Evolutionary conservation across 1,284 basidiomycete genomes (phyloP), one percentile per base, ranked within the genome.

Genomic region (Leccinum subfulvum): DNA sequence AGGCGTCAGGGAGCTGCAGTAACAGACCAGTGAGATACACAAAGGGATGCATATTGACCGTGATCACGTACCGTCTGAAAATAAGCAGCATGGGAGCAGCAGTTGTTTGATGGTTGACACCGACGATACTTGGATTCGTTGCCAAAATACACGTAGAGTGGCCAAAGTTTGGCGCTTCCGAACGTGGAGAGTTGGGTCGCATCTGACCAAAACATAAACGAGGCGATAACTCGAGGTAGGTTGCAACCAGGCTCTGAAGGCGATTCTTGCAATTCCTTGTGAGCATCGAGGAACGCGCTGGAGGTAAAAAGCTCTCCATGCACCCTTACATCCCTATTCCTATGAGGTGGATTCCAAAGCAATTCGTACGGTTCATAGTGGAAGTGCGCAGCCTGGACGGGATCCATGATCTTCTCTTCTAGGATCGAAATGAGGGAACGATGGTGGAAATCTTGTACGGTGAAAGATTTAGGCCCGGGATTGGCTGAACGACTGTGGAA

Each of bases 1-100:
- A 52, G 11, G 18, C 51, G 0, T 52, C 51, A 0, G 51, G 51
- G 21, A 52, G 51, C 51, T 52, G 51, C 23, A 28, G 13, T n/a
- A 49, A 21, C 18, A 10, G 0, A 49, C 21, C 0, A 49, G 47
- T 49, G 21, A 28, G 51, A 52, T 14, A 23, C 0, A 39, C 0
- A 39, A 39, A 16, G 0, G 39, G 16, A 16, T 39, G 39, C 6
- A 7, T 14, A 0, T 28, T 9, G 13, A 23, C 13, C 0, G 0
- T 52, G 23, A 23, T 14, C 23, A 52, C 51, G 5, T 16, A 52
- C 51, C 18, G 21, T 52, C 21, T 52, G 51, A 26, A 52, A 52
- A 52, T 52, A 52, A 52, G 51, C 51, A 16, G 23, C 51, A 16
- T 52, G 51, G 14, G 18, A 23, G 8, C 51, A 52, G 18, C 7